Evolutionary conservation across 345 rosid genomes (phyloP), one percentile per base, ranked within the genome.

Genomic region (Dipteronia sinensis): DNA sequence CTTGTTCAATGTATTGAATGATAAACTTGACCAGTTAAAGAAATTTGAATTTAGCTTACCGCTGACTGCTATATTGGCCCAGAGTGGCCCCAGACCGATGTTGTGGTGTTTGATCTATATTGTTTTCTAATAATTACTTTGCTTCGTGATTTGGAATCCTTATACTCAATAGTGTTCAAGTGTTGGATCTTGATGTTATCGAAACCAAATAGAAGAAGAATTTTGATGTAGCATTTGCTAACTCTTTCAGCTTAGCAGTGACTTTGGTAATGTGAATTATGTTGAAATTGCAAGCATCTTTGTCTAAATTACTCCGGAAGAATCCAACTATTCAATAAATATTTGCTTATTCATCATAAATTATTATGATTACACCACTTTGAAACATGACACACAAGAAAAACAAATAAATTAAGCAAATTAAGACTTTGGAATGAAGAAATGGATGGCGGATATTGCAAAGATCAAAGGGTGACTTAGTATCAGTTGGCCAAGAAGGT

Each of bases 401-500:
- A 59, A 59, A 59, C 64, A 59, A 6, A 20, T 59, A 59, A 59
- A 20, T 59, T 59, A 59, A 20, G 20, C 23, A 58, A 20, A 58
- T n/a, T 20, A 1, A 34, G 6, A 34, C 38, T 34, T 20, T 25
- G 64, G 17, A 59, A 59, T 19, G 12, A 59, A 59, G 64, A 19
- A 46, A 46, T 46, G 49, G 12, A 10, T 17, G 1, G 58, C 16
- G 0, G 58, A 53, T 9, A 22, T 20, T 59, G 46, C 5, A 9
- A 55, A 46, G 12, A 27, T 34, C 38, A 34, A 17, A 0, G 22
- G 6, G 7, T 34, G 29, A 4, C 19, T 10, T 12, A n/a, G 8
- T 2, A 1, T 27, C 59, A 63, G 76, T 25, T 81, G 59, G 86
- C 87, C 83, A 92, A 56, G 75, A 92, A 79, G 79, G 89, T 85